Conservation (phyloP, 1,284 basidiomycete genomes). For the Heliocybe sulcata region DNA sequence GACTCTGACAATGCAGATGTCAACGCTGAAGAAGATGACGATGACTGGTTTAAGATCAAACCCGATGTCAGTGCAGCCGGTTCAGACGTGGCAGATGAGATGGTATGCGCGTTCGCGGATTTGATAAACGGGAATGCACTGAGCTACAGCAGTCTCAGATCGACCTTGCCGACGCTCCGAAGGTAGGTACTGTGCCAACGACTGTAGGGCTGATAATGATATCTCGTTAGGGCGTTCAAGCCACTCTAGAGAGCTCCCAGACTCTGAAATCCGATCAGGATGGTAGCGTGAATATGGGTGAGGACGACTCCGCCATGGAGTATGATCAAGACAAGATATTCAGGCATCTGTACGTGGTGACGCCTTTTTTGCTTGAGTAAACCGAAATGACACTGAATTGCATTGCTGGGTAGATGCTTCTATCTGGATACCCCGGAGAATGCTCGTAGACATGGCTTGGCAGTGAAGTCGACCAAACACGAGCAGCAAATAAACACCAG, state of each 20-base stretch:
- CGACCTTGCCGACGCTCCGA: background rate
- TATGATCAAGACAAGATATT: slow-evolving; percentile 77
- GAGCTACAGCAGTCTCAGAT: background rate
- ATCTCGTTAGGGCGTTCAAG: background rate
- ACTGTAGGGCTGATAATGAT: background rate
- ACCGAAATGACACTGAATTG: background rate
- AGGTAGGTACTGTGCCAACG: background rate
- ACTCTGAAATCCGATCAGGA: background rate
- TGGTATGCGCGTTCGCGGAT: background rate
- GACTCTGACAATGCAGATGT: slow-evolving; percentile 57
- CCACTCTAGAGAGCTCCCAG: background rate
- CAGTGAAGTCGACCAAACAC: slow-evolving; percentile 41
- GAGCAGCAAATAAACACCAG: slow-evolving; percentile 42
- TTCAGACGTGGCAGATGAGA: background rate
- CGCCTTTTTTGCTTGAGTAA: background rate
- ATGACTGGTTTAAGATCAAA: slow-evolving; percentile 37
- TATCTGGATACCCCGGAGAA: slow-evolving; percentile 81
- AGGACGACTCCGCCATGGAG: slow-evolving; percentile 53
- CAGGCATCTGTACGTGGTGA: slow-evolving; percentile 59
- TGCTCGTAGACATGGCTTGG: slow-evolving; percentile 57
- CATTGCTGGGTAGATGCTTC: slow-evolving; percentile 52
- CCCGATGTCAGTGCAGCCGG: background rate
- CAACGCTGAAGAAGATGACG: slow-evolving; percentile 29
- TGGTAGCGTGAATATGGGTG: slow-evolving; percentile 51
- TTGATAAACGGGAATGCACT: background rate